Evolutionary conservation across 2,329 filamentous ascomycete species (phyloP).

Genomic region (Colletotrichum scovillei): DNA sequence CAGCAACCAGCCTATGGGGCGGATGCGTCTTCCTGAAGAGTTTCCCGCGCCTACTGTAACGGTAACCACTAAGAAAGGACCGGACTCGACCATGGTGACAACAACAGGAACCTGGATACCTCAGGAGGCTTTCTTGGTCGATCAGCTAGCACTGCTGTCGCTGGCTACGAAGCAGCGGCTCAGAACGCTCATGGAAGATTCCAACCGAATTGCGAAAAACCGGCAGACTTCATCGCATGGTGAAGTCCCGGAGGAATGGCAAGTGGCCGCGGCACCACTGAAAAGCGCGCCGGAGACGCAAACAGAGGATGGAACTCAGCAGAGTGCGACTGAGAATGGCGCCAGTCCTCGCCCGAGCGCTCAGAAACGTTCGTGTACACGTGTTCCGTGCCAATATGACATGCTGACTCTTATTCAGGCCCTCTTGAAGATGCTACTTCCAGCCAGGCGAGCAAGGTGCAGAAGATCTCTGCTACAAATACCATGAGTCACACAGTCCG

Average conservation of each 20-base stretch:
- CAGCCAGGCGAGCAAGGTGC: constrained; percentile 57
- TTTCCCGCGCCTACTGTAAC: constrained; percentile 64
- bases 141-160: constrained; percentile 85
- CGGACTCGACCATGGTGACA: constrained; percentile 71
- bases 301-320: constrained; percentile 38
- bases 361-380: constrained; percentile 67
- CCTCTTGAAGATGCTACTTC: constrained; percentile 44
- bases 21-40: constrained; percentile 61
- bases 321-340: constrained; percentile 54
- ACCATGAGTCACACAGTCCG: constrained; percentile 65
- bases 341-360: constrained; percentile 65
- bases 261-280: constrained; percentile 72
- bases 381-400: constrained; percentile 9
- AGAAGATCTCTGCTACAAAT: constrained; percentile 61
- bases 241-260: constrained; percentile 80
- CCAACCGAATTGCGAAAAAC: constrained; percentile 75
- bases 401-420: constrained; percentile 47
- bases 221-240: constrained; percentile 85
- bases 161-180: constrained; percentile 85
- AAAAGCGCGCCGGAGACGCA: constrained; percentile 44
- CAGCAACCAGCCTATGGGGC: constrained; percentile 54
- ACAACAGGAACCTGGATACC: constrained; percentile 78
- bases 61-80: constrained; percentile 65
- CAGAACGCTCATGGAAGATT: constrained; percentile 81
- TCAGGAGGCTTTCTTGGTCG: constrained; percentile 79